Evolutionary conservation across 1,284 basidiomycete genomes (phyloP).

Genomic region (Heterobasidion annosum): DNA sequence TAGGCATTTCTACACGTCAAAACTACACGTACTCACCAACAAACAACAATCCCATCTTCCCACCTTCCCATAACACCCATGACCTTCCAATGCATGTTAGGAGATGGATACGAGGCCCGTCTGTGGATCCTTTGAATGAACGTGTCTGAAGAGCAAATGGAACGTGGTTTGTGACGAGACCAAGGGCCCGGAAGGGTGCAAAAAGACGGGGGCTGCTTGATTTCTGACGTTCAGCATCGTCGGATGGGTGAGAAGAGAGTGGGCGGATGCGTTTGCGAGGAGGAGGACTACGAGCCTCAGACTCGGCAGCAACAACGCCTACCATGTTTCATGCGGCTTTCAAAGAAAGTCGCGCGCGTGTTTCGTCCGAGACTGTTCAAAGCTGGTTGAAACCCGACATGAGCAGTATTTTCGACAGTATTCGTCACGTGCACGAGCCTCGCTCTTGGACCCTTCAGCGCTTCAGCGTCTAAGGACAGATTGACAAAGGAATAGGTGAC

Average conservation of each 20-base stretch:
- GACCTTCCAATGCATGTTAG: constrained; percentile 85
- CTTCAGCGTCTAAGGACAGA: too few species aligned
- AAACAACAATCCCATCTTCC: constrained; percentile 87
- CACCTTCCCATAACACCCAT: constrained; percentile 97
- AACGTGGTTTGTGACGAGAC: constrained; percentile 86
- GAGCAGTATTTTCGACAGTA: too few species aligned
- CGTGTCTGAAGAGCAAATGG: constrained; percentile 87
- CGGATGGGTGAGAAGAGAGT: neutral
- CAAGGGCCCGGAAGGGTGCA: constrained; percentile 91
- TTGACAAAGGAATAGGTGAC: too few species aligned
- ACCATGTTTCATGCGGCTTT: constrained; percentile 15
- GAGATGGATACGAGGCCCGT: constrained; percentile 75
- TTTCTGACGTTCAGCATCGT: neutral
- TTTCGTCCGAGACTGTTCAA: too few species aligned
- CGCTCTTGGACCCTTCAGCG: too few species aligned
- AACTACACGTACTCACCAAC: constrained; percentile 57
- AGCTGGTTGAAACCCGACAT: too few species aligned
- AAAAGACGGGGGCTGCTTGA: constrained; percentile 48
- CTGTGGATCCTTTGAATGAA: constrained; percentile 80
- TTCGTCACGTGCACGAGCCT: too few species aligned
- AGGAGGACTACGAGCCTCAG: constrained; percentile 15
- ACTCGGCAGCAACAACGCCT: constrained; percentile 11
- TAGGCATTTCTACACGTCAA: constrained; percentile 1
- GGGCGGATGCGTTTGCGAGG: constrained; percentile 24
- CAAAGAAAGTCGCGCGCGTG: neutral